A percentile compares a stretch with the other conserved stretches of the same genome.
These are phyloP conservation scores for Punica granatum DNA, from an alignment of 345 rosid genomes.

Conservation along the genomic window DNA sequence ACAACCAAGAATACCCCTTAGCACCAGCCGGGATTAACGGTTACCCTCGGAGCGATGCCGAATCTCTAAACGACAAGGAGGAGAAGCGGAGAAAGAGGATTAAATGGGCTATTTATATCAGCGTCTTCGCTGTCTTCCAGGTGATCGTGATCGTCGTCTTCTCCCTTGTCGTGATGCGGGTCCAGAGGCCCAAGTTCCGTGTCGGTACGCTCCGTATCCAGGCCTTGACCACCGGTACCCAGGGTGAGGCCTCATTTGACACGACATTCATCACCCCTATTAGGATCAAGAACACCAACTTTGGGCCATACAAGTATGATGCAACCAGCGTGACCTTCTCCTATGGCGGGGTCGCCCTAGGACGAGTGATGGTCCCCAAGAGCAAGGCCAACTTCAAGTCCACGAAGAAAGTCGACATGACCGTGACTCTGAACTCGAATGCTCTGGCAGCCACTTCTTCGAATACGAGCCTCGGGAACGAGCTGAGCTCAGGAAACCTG, in stretches of 20 bases:
- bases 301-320: slow-evolving; percentile 21
- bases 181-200: slow-evolving; percentile 4
- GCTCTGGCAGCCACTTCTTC: background rate
- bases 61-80: slow-evolving; percentile 4
- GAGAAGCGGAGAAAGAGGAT: slow-evolving; percentile 13
- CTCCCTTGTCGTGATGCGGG: slow-evolving; percentile 14
- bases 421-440: slow-evolving; percentile 1
- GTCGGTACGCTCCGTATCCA: slow-evolving; percentile 4
- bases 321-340: slow-evolving; percentile 6
- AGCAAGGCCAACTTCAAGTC: slow-evolving; percentile 19
- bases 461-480: slow-evolving; percentile 2
- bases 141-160: slow-evolving; percentile 17
- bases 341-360: slow-evolving; percentile 8
- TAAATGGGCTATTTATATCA: slow-evolving; percentile 8
- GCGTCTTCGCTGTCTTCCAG: slow-evolving; percentile 16
- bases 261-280: slow-evolving; percentile 7
- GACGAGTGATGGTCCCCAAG: slow-evolving; percentile 3
- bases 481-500: background rate
- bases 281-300: slow-evolving; percentile 17
- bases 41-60: slow-evolving; percentile 9
- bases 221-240: background rate
- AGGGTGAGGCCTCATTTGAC: slow-evolving; percentile 1
- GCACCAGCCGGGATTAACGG: background rate
- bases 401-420: slow-evolving; percentile 12
- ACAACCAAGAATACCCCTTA: slow-evolving; percentile 1